Evolutionary conservation across 2,329 filamentous ascomycete genomes (phyloP).

Genomic region (Venturia pyrina): DNA sequence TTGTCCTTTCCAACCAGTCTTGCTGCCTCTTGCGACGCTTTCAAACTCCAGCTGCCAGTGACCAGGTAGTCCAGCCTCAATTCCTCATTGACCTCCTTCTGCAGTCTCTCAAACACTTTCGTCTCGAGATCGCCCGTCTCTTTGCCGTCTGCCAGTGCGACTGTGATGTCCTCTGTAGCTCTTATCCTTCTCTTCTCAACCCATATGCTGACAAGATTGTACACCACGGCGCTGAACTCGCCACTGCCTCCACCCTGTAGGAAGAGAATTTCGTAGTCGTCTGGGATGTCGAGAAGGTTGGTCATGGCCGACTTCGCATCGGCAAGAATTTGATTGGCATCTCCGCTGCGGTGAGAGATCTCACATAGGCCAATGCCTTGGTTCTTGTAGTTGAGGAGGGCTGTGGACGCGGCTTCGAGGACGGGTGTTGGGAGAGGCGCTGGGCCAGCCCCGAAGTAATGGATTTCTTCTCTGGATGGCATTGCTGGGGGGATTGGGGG

Average conservation of each 20-base stretch:
- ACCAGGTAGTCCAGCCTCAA: conserved; percentile 82
- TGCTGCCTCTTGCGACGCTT: conserved; percentile 74
- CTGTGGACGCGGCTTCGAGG: conserved; percentile 63
- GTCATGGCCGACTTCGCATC: conserved; percentile 66
- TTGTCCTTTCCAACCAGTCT: conserved; percentile 67
- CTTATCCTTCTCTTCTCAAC: conserved; percentile 56
- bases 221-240: conserved; percentile 72
- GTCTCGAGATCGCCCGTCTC: conserved; percentile 41
- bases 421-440: conserved; percentile 76
- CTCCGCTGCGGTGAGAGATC: conserved; percentile 75
- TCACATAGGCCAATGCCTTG: conserved; percentile 81
- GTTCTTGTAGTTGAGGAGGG: conserved; percentile 70
- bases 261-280: conserved; percentile 80
- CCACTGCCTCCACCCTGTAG: conserved; percentile 81
- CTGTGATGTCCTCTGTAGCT: conserved; percentile 46
- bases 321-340: conserved; percentile 69
- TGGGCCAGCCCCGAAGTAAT: conserved; percentile 85
- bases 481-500: conserved; percentile 33
- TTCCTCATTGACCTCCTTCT: conserved; percentile 55
- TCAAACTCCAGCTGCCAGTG: conserved; percentile 83
- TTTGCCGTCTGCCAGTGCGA: conserved; percentile 23
- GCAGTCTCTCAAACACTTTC: conserved; percentile 49
- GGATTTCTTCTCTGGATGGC: conserved; percentile 64
- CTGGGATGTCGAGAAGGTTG: conserved; percentile 68
- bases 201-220: conserved; percentile 79